A percentile compares a stretch with the other conserved stretches of the same genome.
phyloP scores from a whole-genome alignment of 2,329 filamentous ascomycete genomes.

The Reticulascus tulasneorum region DNA sequence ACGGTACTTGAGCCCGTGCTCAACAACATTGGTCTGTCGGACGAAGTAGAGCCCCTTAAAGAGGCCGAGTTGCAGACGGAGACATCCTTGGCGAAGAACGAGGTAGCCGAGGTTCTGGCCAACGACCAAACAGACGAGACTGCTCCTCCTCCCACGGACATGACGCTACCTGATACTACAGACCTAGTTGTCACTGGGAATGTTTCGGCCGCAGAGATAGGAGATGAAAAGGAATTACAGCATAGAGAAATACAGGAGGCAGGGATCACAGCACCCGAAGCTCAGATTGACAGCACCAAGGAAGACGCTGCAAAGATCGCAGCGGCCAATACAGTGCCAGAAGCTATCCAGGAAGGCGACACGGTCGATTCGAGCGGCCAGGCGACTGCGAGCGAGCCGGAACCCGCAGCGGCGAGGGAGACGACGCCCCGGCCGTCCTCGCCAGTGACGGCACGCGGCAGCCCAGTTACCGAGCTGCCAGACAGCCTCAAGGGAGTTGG shows the following conservation, averaged over 20 bases:
- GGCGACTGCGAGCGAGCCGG: not conserved
- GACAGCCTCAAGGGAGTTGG: slow-evolving; percentile 22
- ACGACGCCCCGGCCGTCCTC: not conserved
- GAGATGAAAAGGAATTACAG: slow-evolving; percentile 1
- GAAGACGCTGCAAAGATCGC: not conserved
- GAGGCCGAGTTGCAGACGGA: slow-evolving; percentile 3
- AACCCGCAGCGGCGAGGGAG: not conserved
- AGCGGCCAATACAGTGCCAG: slow-evolving; percentile 2
- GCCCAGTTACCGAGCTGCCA: slow-evolving; percentile 7
- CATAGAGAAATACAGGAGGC: slow-evolving; percentile 6
- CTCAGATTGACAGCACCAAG: slow-evolving; percentile 6
- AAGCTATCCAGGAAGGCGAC: not conserved
- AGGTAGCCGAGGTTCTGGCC: slow-evolving; percentile 1
- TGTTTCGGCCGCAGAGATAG: too few species aligned
- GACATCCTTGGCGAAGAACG: slow-evolving; percentile 1
- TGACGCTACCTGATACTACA: too few species aligned
- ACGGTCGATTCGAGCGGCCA: not conserved
- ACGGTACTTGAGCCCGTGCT: slow-evolving; percentile 12
- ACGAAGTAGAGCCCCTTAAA: slow-evolving; percentile 4
- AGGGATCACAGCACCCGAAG: slow-evolving; percentile 17
- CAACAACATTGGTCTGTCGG: not conserved
- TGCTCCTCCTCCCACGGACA: too few species aligned
- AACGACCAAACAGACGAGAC: not conserved
- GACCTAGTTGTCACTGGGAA: too few species aligned
- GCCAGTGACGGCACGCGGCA: slow-evolving; percentile 2